These are phyloP conservation scores for Escovopsis weberi DNA, from an alignment of 2,329 filamentous ascomycete species.

Conservation along the genomic window DNA sequence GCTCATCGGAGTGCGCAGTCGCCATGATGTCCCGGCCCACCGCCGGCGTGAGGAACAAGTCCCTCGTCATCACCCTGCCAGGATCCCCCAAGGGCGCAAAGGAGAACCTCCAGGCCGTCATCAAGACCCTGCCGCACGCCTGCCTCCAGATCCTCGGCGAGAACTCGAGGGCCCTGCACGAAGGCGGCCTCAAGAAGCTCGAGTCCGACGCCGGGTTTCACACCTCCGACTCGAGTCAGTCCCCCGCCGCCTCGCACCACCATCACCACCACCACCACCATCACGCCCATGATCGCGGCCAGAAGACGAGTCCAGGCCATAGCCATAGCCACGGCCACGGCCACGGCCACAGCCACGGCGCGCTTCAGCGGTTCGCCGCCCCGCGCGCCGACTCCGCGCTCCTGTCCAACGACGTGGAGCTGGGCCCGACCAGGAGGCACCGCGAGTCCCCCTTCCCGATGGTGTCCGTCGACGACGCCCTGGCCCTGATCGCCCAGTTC, in stretches of 20 bases:
- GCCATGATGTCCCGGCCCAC: slow-evolving; percentile 94
- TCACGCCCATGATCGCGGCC: slow-evolving; percentile 30
- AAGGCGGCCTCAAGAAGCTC: slow-evolving; percentile 67
- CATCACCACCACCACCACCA: slow-evolving; percentile 22
- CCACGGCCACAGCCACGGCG: slow-evolving; percentile 44
- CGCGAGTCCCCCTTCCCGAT: slow-evolving; percentile 85
- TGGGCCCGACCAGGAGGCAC: slow-evolving; percentile 55
- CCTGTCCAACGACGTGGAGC: slow-evolving; percentile 44
- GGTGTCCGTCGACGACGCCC: slow-evolving; percentile 70
- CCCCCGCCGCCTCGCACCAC: slow-evolving; percentile 20
- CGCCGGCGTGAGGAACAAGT: slow-evolving; percentile 69
- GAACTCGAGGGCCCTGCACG: slow-evolving; percentile 66
- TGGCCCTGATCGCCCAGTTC: slow-evolving; percentile 56
- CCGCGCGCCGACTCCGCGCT: slow-evolving; percentile 33
- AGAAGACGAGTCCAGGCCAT: slow-evolving; percentile 32
- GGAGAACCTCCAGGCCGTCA: slow-evolving; percentile 78
- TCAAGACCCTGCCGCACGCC: slow-evolving; percentile 91
- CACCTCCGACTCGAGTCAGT: slow-evolving; percentile 12
- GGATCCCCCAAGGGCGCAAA: slow-evolving; percentile 91
- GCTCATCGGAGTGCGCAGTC: slow-evolving; percentile 46
- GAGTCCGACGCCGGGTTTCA: slow-evolving; percentile 65
- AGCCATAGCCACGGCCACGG: slow-evolving; percentile 36
- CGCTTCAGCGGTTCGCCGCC: slow-evolving; percentile 58
- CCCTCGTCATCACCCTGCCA: slow-evolving; percentile 76
- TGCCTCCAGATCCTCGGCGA: slow-evolving; percentile 76